These are phyloP conservation scores for Vanilla planifolia DNA, from an alignment of 106 monocot species.

Conservation along the genomic window DNA sequence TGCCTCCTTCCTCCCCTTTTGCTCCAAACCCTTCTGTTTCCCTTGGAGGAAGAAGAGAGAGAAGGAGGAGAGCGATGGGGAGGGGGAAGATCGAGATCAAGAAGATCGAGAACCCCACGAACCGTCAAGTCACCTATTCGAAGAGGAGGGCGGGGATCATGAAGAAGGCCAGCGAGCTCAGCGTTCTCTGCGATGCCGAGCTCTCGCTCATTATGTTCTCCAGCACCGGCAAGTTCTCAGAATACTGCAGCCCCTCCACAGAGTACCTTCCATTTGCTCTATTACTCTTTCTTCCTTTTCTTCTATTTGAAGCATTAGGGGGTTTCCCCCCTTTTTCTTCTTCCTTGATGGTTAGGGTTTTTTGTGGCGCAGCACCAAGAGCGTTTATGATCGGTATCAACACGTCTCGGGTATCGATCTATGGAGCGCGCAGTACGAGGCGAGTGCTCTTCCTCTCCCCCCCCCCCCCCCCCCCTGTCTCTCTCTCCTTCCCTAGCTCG, in stretches of 20 bases:
- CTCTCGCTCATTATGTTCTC: conserved; percentile 29
- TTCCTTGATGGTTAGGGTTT: not conserved
- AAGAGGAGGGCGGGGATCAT: conserved; percentile 23
- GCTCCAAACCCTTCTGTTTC: not conserved
- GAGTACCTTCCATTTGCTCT: not conserved
- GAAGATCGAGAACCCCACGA: conserved; percentile 24
- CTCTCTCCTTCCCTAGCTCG: no score
- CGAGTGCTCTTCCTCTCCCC: not conserved
- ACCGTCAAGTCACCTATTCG: conserved; percentile 17
- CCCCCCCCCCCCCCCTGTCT: no score
- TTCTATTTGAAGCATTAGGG: no score
- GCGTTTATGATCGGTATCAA: conserved; percentile 61
- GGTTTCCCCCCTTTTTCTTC: not conserved
- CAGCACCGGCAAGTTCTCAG: conserved; percentile 22
- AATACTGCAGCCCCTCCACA: conserved; percentile 21
- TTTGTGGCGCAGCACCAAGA: conserved; percentile 44
- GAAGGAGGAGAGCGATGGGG: conserved; percentile 7
- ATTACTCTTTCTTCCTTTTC: not conserved
- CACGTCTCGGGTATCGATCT: conserved; percentile 46
- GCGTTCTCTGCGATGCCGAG: conserved; percentile 38
- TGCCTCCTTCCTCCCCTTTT: not conserved
- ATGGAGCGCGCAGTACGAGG: conserved; percentile 73
- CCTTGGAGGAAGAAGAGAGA: not conserved
- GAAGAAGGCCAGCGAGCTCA: conserved; percentile 37
- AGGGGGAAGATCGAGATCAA: conserved; percentile 29